Percentiles rank a stretch among this genome's conserved stretches.
Conservation (phyloP, 352 stramenopile genomes). For the Pythium plurisporium region DNA sequence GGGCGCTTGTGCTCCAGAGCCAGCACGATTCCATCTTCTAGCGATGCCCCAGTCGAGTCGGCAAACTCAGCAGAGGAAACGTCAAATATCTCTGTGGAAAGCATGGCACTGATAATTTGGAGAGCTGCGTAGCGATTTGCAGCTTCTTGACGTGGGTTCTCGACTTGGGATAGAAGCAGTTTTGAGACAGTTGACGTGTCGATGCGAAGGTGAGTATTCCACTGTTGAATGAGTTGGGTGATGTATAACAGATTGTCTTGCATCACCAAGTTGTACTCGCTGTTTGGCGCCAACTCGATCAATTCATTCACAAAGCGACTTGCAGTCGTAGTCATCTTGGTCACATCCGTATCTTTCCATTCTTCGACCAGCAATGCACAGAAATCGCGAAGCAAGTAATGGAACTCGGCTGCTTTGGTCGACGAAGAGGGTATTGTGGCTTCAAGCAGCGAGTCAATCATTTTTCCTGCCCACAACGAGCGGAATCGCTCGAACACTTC, state of each 20-base stretch:
- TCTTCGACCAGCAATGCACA: conserved; percentile 50
- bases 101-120: conserved; percentile 63
- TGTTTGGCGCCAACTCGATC: conserved; percentile 51
- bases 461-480: conserved; percentile 39
- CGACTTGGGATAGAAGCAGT: conserved; percentile 35
- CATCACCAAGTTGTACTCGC: conserved; percentile 42
- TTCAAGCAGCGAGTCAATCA: conserved; percentile 56
- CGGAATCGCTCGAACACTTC: conserved; percentile 51
- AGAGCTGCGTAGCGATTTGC: conserved; percentile 47
- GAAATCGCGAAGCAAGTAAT: conserved; percentile 74
- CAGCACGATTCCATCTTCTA: conserved; percentile 50
- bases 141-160: conserved; percentile 34
- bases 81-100: conserved; percentile 27
- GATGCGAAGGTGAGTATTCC: conserved; percentile 42
- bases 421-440: conserved; percentile 27
- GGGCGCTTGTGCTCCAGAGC: conserved; percentile 40
- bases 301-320: conserved; percentile 57
- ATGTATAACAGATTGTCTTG: conserved; percentile 65
- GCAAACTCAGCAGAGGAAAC: conserved; percentile 22
- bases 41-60: conserved; percentile 12
- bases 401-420: conserved; percentile 40
- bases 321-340: conserved; percentile 13
- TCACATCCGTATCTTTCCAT: conserved; percentile 39
- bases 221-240: conserved; percentile 46
- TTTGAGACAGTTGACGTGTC: conserved; percentile 34